Base-by-base conservation (phyloP, 345 rosid species). In the Pistacia integerrima region DNA sequence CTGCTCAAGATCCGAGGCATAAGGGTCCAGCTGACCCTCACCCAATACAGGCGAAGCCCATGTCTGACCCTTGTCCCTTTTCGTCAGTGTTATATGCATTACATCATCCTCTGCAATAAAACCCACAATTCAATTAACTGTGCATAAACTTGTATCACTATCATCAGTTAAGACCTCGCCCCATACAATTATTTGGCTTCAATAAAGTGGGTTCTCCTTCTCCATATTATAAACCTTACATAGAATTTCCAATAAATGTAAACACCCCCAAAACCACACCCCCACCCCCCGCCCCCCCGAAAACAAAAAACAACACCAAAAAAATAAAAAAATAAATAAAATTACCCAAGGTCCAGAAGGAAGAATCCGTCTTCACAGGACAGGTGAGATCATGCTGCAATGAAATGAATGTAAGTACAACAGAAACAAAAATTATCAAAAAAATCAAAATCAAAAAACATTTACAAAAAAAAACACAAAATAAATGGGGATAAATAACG, bases 61-160 rank as follows among this genome's bases (percentile, higher is more conserved):
- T 0, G 97, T 95, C 83, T 92, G 88, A 59, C 98, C 99, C 79
- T 87, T 92, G 74, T 88, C 98, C 90, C 97, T 93, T 86, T 92
- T 93, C 78, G 92, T 93, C 76, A 93, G 79, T 8, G 94, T 90
- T 77, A 93, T 78, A 83, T 93, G 98, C 98, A 95, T 89, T 57
- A 84, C 77, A 77, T 73, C 92, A 82, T 95, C 97, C 91, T 92
- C 97, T 95, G 79, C 80, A 68, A 76, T 18, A 79, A 52, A 75
- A 64, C 13, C 36, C 48, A 25, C 57, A 69, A 8, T 44, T 74
- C 59, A 71, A 55, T 18, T 49, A 28, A 55, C 8, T 67, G 25
- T 17, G 11, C 36, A 16, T 3, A 38, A 14, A 44, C 38, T 64
- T 64, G 3, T 22, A 48, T 67, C 8, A 57, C 57, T 5, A 41